Evolutionary conservation across 371 early-diverging fungal species (phyloP).

Genomic region (Edhazardia aedis): DNA sequence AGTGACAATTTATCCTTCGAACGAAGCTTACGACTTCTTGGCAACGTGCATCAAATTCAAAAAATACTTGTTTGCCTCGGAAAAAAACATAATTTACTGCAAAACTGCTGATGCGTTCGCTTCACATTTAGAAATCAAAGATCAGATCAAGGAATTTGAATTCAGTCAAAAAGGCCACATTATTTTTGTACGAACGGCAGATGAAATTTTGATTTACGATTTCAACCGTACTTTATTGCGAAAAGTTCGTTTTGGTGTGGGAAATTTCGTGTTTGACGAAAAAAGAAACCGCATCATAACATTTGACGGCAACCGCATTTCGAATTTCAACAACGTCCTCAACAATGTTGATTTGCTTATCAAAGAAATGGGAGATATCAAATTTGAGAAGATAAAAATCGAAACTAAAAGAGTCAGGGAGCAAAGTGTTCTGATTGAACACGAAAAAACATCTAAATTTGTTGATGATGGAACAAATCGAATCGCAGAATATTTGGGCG

Average conservation of each 20-base stretch:
- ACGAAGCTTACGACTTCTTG: slow-evolving; percentile 22
- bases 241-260: slow-evolving; percentile 1
- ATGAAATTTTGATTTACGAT: slow-evolving; percentile 8
- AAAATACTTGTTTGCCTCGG: slow-evolving; percentile 20
- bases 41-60: neutral
- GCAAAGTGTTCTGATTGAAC: too few species aligned
- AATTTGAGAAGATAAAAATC: neutral
- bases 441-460: too few species aligned
- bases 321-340: neutral
- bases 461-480: too few species aligned
- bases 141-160: slow-evolving; percentile 1
- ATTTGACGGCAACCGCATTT: slow-evolving; percentile 3
- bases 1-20: slow-evolving; percentile 26
- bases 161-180: slow-evolving; percentile 15
- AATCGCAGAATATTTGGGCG: too few species aligned
- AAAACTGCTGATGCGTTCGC: slow-evolving; percentile 11
- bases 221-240: slow-evolving; percentile 7
- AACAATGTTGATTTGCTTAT: neutral
- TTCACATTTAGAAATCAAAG: slow-evolving; percentile 1
- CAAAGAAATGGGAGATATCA: neutral
- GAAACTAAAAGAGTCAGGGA: neutral
- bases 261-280: slow-evolving; percentile 14
- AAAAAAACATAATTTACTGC: slow-evolving; percentile 15
- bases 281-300: slow-evolving; percentile 12
- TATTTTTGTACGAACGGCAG: slow-evolving; percentile 10